Conservation (phyloP, 2,329 filamentous ascomycete genomes). For the Stromatinia cepivora region DNA sequence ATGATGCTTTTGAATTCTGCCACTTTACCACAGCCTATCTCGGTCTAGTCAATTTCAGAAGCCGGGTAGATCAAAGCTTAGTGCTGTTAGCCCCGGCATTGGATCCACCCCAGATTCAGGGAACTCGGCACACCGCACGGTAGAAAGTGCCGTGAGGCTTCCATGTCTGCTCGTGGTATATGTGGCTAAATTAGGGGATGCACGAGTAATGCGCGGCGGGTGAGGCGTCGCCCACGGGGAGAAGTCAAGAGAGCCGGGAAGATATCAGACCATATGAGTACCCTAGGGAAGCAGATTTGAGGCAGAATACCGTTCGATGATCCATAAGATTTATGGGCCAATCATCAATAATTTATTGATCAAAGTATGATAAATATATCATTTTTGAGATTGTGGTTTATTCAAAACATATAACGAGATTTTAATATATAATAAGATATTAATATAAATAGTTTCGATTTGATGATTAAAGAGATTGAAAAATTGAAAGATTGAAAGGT, state of each 20-base stretch:
- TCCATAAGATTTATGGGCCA: too few relatives aligned
- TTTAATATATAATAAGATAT: too few relatives aligned
- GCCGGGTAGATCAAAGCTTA: background rate
- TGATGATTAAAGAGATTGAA: too few relatives aligned
- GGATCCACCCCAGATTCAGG: slow-evolving; percentile 3
- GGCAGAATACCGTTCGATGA: too few relatives aligned
- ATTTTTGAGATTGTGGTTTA: too few relatives aligned
- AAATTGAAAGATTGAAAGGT: too few relatives aligned
- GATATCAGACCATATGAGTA: background rate
- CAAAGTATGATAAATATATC: too few relatives aligned
- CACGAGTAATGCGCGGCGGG: background rate
- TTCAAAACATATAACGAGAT: too few relatives aligned
- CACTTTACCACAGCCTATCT: background rate
- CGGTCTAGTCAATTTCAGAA: background rate
- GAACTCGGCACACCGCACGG: background rate
- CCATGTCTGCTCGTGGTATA: background rate
- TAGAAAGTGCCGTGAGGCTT: background rate
- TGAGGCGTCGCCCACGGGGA: background rate
- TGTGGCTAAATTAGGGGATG: background rate
- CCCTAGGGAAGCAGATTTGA: too few relatives aligned
- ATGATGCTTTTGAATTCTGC: slow-evolving; percentile 1
- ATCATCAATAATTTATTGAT: too few relatives aligned
- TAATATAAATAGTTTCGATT: too few relatives aligned
- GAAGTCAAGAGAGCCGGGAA: background rate
- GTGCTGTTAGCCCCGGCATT: background rate